These are phyloP conservation scores for Coffea humblotiana DNA, from an alignment of 305 asterid species.

Conservation along the genomic window DNA sequence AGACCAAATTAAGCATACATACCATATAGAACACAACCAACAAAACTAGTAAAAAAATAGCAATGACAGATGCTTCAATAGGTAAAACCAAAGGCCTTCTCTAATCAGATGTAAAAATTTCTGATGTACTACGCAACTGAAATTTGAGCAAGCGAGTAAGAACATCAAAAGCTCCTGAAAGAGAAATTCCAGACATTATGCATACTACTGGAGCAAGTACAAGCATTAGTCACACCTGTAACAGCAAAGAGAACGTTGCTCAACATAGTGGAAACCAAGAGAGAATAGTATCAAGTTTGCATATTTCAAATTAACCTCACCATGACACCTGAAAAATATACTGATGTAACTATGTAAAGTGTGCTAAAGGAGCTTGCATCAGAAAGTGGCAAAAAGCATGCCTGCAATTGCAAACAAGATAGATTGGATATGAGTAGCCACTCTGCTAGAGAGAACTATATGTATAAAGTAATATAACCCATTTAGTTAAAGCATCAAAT, in stretches of 20 bases:
- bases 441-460: neutral
- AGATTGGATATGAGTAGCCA: neutral
- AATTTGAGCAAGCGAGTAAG: conserved; percentile 78
- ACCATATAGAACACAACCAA: conserved; percentile 96
- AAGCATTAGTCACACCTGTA: conserved; percentile 96
- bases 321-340: conserved; percentile 99
- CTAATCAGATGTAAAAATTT: conserved; percentile 44
- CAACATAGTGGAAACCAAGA: neutral
- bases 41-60: conserved; percentile 72
- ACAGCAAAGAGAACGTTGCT: conserved; percentile 19
- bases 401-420: conserved; percentile 48
- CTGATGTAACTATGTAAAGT: conserved; percentile 95
- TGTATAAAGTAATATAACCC: neutral
- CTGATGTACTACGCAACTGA: conserved; percentile 45
- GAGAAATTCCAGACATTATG: conserved; percentile 98
- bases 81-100: conserved; percentile 72
- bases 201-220: conserved; percentile 99
- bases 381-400: conserved; percentile 92
- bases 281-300: neutral
- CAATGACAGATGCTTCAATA: conserved; percentile 68
- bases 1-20: conserved; percentile 27
- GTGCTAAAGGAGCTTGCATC: conserved; percentile 96
- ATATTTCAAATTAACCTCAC: conserved; percentile 34
- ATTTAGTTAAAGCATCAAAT: neutral
- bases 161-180: conserved; percentile 88